Base-by-base conservation (phyloP, 2,329 filamentous ascomycete species). In the Tolypocladium ovalisporum region DNA sequence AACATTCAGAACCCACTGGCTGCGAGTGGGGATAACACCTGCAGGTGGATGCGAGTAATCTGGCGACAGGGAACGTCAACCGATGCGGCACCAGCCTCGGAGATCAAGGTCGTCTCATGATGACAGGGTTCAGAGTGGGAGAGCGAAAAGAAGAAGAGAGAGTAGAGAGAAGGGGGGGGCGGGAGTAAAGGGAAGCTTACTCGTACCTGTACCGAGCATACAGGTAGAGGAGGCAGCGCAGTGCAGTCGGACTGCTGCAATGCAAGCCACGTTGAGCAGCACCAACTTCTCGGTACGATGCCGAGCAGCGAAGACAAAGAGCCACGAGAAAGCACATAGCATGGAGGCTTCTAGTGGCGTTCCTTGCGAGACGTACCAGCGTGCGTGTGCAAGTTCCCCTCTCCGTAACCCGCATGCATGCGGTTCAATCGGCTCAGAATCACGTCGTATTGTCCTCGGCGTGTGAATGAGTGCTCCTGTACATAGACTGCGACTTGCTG, bases 261-360 rank as follows among this genome's bases (percentile, higher is more conserved):
- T 52, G 56, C 52, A 54, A 52, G 56, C 56, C 56, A 54, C 52
- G 56, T 57, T 29, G 42, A 54, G 44, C 40, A 36, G 52, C 52
- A 47, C 32, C 56, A 27, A 36, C 40, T 34, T 34, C 32, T 56
- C 55, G 55, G 55, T n/a, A 44, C 35, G n/a, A 32, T 52, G 49
- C 55, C 55, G 55, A 56, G 54, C 37, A 34, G 29, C 37, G 24
- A 52, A 27, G 34, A 24, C 32, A 40, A 40, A 47, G 24, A 40
- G 29, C 8, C 4, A 49, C 29, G 39, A 35, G 24, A 27, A n/a
- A 1, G 54, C 17, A 55, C 29, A 35, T 55, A 36, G 32, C 34
- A 37, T 53, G 9, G 35, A 53, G 34, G 52, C 52, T 37, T 54
- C 27, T 35, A 32, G 53, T 35, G 32, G 53, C 36, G 39, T 54